Evolutionary conservation across 2,329 filamentous ascomycete species (phyloP).

Genomic region (Claviceps arundinis): DNA sequence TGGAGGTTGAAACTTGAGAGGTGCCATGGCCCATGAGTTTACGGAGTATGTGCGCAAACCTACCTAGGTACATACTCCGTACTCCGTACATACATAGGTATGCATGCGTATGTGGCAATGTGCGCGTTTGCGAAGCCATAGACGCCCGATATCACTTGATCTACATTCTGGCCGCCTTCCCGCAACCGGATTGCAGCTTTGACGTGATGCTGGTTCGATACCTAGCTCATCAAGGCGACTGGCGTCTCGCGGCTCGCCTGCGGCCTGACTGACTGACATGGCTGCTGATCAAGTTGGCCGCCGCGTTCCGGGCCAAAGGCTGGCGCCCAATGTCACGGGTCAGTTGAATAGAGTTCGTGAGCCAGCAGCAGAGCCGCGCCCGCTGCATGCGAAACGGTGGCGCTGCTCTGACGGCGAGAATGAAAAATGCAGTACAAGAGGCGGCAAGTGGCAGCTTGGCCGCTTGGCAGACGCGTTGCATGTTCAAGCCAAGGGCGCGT

Average conservation of each 20-base stretch:
- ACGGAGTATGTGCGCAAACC: not conserved
- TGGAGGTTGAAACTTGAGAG: not conserved
- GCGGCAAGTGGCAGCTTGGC: not conserved
- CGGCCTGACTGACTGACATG: too few species aligned
- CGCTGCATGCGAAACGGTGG: conserved; percentile 2
- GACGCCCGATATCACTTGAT: too few species aligned
- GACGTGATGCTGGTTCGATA: not conserved
- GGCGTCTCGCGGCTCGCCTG: too few species aligned
- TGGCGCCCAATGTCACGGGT: not conserved
- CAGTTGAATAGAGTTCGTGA: not conserved
- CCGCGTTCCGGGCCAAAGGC: not conserved
- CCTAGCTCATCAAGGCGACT: too few species aligned
- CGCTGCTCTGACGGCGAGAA: not conserved
- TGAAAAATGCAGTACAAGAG: not conserved
- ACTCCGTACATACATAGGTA: not conserved
- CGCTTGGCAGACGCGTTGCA: not conserved
- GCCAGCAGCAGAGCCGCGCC: not conserved
- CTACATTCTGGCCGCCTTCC: not conserved
- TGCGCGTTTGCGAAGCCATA: too few species aligned
- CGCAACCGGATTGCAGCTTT: not conserved
- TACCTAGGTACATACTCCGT: too few species aligned
- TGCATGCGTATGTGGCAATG: not conserved
- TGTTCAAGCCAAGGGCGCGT: not conserved
- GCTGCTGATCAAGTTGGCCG: too few species aligned
- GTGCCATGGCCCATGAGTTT: not conserved